These are phyloP conservation scores for Parathielavia appendiculata DNA, from an alignment of 495 filamentous ascomycete species.

Conservation along the genomic window DNA sequence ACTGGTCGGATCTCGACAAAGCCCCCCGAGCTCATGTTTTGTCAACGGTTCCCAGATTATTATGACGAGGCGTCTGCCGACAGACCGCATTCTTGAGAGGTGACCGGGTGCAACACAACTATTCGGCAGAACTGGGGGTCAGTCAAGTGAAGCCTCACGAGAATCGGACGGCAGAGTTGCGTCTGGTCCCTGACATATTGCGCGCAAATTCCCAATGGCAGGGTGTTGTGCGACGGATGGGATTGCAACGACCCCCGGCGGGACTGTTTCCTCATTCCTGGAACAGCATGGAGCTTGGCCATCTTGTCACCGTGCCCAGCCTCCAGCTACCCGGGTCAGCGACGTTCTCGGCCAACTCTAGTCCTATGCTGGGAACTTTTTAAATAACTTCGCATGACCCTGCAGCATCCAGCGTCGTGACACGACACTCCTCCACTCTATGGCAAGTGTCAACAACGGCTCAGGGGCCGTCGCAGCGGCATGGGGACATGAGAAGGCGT, in stretches of 20 bases:
- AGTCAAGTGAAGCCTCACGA: constrained; percentile 5
- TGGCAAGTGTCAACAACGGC: neutral
- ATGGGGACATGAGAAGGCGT: neutral
- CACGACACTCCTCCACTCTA: neutral
- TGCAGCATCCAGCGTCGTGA: neutral
- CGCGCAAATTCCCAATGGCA: neutral
- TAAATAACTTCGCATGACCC: neutral
- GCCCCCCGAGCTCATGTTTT: neutral
- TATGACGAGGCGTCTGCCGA: neutral
- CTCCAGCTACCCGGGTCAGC: constrained; percentile 24
- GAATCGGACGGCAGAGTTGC: neutral
- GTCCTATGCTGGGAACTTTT: constrained; percentile 25
- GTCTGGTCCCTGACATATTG: constrained; percentile 5
- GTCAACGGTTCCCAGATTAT: neutral
- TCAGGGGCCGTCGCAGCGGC: neutral
- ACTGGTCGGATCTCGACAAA: neutral
- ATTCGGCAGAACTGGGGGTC: neutral
- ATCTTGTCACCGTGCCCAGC: constrained; percentile 1
- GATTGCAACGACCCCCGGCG: constrained; percentile 5
- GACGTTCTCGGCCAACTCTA: constrained; percentile 16
- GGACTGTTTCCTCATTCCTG: constrained; percentile 19
- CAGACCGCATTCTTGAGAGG: constrained; percentile 1
- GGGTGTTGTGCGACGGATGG: constrained; percentile 1
- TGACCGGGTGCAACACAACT: neutral
- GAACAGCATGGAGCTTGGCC: constrained; percentile 10